Percentiles rank a stretch among this genome's conserved stretches.
Evolutionary conservation across 805 yeast genomes (phyloP).

Genomic region (Spathaspora passalidarum): DNA sequence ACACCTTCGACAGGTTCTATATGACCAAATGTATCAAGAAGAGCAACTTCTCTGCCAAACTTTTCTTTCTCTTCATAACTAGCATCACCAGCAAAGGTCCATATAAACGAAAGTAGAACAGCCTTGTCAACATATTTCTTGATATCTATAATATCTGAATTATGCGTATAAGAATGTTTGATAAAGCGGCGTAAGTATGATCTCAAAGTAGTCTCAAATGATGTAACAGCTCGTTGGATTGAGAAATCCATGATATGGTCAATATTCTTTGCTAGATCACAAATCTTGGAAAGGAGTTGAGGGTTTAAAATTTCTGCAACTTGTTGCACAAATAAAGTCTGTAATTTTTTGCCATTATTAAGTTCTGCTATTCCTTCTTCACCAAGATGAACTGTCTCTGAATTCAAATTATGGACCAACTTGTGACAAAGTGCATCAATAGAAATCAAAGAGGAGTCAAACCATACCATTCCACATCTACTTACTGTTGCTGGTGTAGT

Average conservation of each 20-base stretch:
- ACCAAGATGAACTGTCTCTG: slow-evolving; percentile 6
- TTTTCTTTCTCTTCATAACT: slow-evolving; percentile 31
- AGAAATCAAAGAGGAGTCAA: slow-evolving; percentile 37
- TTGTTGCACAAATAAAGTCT: slow-evolving; percentile 11
- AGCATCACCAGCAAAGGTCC: slow-evolving; percentile 69
- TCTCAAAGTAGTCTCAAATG: slow-evolving; percentile 39
- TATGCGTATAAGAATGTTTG: slow-evolving; percentile 6
- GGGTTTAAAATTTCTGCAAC: slow-evolving; percentile 2
- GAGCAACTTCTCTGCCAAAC: slow-evolving; percentile 30
- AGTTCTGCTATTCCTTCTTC: slow-evolving; percentile 8
- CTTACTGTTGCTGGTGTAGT: slow-evolving; percentile 92
- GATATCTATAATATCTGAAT: slow-evolving; percentile 20
- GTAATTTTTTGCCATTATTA: slow-evolving; percentile 9
- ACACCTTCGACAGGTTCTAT: slow-evolving; percentile 10
- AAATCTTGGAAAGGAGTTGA: slow-evolving; percentile 14
- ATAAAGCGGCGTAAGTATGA: slow-evolving; percentile 27
- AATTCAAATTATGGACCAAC: slow-evolving; percentile 16
- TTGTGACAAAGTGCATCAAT: slow-evolving; percentile 14
- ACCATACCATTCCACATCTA: slow-evolving; percentile 87
- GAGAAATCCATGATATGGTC: slow-evolving; percentile 54
- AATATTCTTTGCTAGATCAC: slow-evolving; percentile 21
- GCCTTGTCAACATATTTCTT: slow-evolving; percentile 29
- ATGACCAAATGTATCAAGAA: slow-evolving; percentile 14
- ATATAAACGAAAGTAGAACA: slow-evolving; percentile 40
- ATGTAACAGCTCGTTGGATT: slow-evolving; percentile 30